Evolutionary conservation across 2,329 filamentous ascomycete species (phyloP).

Genomic region (Colletotrichum spinosum): DNA sequence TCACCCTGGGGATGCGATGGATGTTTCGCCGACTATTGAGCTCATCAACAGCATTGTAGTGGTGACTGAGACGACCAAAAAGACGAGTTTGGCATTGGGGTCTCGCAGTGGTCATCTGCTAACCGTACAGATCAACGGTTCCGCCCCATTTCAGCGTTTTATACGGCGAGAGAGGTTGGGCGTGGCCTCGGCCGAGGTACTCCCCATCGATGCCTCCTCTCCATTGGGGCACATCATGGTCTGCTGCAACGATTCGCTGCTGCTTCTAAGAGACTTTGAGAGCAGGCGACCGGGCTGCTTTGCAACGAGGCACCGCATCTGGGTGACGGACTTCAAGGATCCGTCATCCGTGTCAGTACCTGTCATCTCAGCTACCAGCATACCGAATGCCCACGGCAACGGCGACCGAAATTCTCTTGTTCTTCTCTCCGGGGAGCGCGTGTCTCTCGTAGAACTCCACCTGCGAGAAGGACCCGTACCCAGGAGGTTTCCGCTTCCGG

Average conservation of each 20-base stretch:
- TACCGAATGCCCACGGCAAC: conserved; percentile 53
- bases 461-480: conserved; percentile 59
- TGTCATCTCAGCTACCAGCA: conserved; percentile 59
- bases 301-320: conserved; percentile 58
- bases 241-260: conserved; percentile 61
- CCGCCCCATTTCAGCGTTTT: conserved; percentile 40
- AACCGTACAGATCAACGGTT: conserved; percentile 47
- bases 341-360: conserved; percentile 57
- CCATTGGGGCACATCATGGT: conserved; percentile 50
- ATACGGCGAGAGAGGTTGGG: conserved; percentile 50
- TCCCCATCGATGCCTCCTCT: conserved; percentile 37
- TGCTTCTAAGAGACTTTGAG: conserved; percentile 55
- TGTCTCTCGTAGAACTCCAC: conserved; percentile 67
- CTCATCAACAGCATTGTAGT: conserved; percentile 58
- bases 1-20: conserved; percentile 27
- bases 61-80: conserved; percentile 43
- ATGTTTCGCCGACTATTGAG: conserved; percentile 28
- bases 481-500: conserved; percentile 59
- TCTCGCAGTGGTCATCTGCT: conserved; percentile 65
- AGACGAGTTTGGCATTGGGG: conserved; percentile 55
- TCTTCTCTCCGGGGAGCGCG: conserved; percentile 60
- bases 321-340: conserved; percentile 63
- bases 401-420: conserved; percentile 57
- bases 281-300: conserved; percentile 45
- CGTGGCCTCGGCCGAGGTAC: conserved; percentile 50